A percentile compares a stretch with the other conserved stretches of the same genome.
Conservation (phyloP, 2,329 filamentous ascomycete species). For the Trichoderma cornu-damae region DNA sequence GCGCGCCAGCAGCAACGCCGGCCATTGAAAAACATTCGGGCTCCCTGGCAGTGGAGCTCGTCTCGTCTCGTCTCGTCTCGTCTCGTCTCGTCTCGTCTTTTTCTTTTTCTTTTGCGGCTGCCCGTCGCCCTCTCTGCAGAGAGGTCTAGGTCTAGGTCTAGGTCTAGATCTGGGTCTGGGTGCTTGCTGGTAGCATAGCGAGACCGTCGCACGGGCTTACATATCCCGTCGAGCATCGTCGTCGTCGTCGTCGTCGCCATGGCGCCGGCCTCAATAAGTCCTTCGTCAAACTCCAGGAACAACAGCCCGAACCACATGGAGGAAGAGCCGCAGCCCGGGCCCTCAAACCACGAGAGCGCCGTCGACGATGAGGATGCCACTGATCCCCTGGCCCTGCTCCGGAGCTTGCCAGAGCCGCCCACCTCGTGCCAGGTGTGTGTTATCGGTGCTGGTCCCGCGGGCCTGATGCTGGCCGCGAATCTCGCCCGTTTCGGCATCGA, state of each 20-base stretch:
- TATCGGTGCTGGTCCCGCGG: constrained; percentile 39
- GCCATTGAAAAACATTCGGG: constrained; percentile 6
- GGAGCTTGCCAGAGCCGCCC: constrained; percentile 45
- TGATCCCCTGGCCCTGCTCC: constrained; percentile 45
- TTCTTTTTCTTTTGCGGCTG: constrained; percentile 9
- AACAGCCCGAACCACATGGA: constrained; percentile 15
- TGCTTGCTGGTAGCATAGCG: not conserved
- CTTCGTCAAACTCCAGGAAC: constrained; percentile 10
- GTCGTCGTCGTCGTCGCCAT: constrained; percentile 18
- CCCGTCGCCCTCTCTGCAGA: not conserved
- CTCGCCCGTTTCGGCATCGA: constrained; percentile 38
- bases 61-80: too few relatives aligned
- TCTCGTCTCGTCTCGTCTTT: too few relatives aligned
- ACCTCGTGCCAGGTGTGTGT: constrained; percentile 45
- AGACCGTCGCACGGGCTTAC: not conserved
- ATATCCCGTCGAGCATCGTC: not conserved
- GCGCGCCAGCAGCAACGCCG: not conserved
- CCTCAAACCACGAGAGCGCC: constrained; percentile 20
- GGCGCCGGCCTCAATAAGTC: constrained; percentile 22
- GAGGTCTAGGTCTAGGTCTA: too few relatives aligned
- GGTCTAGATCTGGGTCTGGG: too few relatives aligned
- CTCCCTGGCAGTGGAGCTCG: constrained; percentile 12
- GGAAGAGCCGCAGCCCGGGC: constrained; percentile 1
- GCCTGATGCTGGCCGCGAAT: constrained; percentile 42
- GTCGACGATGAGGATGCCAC: constrained; percentile 34